Percentiles rank a stretch among this genome's conserved stretches.
Evolutionary conservation across 371 early-diverging fungal species (phyloP).

Genomic region (Mucor piriformis): DNA sequence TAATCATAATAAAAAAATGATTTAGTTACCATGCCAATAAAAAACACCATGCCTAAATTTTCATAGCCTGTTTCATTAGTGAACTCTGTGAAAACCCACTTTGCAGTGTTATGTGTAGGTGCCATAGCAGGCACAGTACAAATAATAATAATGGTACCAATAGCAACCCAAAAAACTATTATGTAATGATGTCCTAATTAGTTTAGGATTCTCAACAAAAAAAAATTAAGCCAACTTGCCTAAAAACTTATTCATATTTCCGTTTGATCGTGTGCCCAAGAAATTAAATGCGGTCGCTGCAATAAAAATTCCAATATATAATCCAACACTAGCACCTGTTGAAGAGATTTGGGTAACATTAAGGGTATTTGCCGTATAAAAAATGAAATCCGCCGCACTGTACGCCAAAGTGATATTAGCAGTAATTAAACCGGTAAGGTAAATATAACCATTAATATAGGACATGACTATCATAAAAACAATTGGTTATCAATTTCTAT

Average conservation of each 20-base stretch:
- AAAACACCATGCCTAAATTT: slow-evolving; percentile 36
- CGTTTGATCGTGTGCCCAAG: slow-evolving; percentile 31
- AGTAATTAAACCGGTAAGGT: slow-evolving; percentile 32
- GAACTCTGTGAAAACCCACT: slow-evolving; percentile 51
- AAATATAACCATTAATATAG: slow-evolving; percentile 39
- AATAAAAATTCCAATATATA: slow-evolving; percentile 29
- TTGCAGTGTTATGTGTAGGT: slow-evolving; percentile 30
- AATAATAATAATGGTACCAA: slow-evolving; percentile 37
- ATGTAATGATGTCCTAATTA: background rate
- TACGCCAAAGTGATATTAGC: slow-evolving; percentile 39
- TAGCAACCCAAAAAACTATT: slow-evolving; percentile 31
- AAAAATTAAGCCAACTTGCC: background rate
- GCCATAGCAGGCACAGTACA: slow-evolving; percentile 42
- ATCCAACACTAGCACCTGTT: slow-evolving; percentile 39
- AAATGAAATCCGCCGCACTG: slow-evolving; percentile 31
- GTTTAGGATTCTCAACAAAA: background rate
- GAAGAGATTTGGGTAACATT: slow-evolving; percentile 21
- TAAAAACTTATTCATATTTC: slow-evolving; percentile 32
- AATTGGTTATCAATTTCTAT: background rate
- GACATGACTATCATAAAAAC: slow-evolving; percentile 37
- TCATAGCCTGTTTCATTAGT: slow-evolving; percentile 39
- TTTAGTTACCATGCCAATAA: slow-evolving; percentile 35
- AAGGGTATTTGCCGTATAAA: slow-evolving; percentile 23
- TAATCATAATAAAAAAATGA: background rate
- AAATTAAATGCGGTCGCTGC: slow-evolving; percentile 21